These are phyloP conservation scores for Kwoniella dejecticola DNA, from an alignment of 768 basidiomycete genomes.

Conservation along the genomic window DNA sequence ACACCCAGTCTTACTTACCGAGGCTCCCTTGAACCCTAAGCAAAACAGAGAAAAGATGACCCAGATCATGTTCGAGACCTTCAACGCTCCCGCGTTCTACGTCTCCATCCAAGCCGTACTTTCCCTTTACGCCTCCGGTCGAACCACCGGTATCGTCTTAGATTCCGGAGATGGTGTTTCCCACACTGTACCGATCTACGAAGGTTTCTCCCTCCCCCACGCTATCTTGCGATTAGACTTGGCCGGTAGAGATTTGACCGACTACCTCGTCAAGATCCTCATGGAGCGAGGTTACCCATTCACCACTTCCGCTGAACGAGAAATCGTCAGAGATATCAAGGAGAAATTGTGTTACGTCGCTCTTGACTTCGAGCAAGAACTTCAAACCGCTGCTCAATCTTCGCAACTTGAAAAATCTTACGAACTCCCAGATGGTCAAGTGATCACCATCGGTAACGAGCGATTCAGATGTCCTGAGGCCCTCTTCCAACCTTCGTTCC, in stretches of 20 bases:
- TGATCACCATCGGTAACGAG: constrained; percentile 93
- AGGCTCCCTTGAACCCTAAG: constrained; percentile 90
- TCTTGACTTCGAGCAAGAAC: constrained; percentile 89
- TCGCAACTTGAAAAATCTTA: constrained; percentile 90
- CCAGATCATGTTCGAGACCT: constrained; percentile 96
- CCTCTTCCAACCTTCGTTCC: constrained; percentile 74
- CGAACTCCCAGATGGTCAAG: constrained; percentile 88
- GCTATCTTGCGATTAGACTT: constrained; percentile 89
- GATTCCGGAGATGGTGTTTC: constrained; percentile 96
- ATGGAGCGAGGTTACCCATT: constrained; percentile 91
- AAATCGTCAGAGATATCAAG: constrained; percentile 97
- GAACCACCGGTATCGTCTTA: constrained; percentile 89
- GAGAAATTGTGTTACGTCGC: constrained; percentile 96
- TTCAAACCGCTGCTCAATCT: constrained; percentile 84
- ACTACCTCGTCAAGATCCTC: constrained; percentile 55
- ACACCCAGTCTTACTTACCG: constrained; percentile 87
- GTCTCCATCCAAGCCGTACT: constrained; percentile 89
- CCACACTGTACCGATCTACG: constrained; percentile 95
- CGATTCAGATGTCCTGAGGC: constrained; percentile 69
- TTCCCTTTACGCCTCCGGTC: constrained; percentile 88
- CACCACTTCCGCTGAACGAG: constrained; percentile 88
- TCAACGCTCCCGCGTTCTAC: constrained; percentile 91
- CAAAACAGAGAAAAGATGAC: constrained; percentile 88
- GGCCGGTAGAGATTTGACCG: constrained; percentile 87
- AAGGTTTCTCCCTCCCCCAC: constrained; percentile 87